Evolutionary conservation across 768 basidiomycete species (phyloP).

Genomic region (Panaeolus cyanescens): DNA sequence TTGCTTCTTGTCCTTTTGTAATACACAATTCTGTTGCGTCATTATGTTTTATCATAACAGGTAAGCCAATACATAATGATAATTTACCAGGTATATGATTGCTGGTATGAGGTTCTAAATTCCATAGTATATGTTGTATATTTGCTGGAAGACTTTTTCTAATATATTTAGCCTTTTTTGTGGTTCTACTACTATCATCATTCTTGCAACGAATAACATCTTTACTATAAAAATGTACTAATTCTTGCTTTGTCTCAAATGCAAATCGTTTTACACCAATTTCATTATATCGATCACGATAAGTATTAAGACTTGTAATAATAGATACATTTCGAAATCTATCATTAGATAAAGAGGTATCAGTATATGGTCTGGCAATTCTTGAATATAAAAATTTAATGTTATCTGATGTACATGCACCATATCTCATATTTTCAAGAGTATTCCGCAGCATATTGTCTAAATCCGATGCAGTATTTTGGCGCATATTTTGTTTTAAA

Average conservation of each 20-base stretch:
- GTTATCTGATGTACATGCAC: slow-evolving; percentile 26
- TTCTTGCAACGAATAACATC: slow-evolving; percentile 10
- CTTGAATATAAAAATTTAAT: slow-evolving; percentile 25
- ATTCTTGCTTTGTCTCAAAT: slow-evolving; percentile 18
- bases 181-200: slow-evolving; percentile 2
- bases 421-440: slow-evolving; percentile 35
- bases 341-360: slow-evolving; percentile 7
- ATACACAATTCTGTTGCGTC: slow-evolving; percentile 34
- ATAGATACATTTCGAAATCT: slow-evolving; percentile 31
- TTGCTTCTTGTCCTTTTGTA: slow-evolving; percentile 34
- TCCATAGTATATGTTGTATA: slow-evolving; percentile 9
- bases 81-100: slow-evolving; percentile 23
- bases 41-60: slow-evolving; percentile 33
- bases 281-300: slow-evolving; percentile 34
- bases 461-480: slow-evolving; percentile 15
- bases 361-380: slow-evolving; percentile 17
- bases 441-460: slow-evolving; percentile 28
- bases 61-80: slow-evolving; percentile 28
- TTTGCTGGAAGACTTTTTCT: background rate
- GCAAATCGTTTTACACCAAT: slow-evolving; percentile 29
- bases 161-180: background rate
- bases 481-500: slow-evolving; percentile 34
- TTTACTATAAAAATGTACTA: slow-evolving; percentile 30
- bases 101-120: slow-evolving; percentile 7
- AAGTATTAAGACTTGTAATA: slow-evolving; percentile 31